Base-by-base conservation (phyloP, 331 rosid genomes). In the Acacia pycnantha region DNA sequence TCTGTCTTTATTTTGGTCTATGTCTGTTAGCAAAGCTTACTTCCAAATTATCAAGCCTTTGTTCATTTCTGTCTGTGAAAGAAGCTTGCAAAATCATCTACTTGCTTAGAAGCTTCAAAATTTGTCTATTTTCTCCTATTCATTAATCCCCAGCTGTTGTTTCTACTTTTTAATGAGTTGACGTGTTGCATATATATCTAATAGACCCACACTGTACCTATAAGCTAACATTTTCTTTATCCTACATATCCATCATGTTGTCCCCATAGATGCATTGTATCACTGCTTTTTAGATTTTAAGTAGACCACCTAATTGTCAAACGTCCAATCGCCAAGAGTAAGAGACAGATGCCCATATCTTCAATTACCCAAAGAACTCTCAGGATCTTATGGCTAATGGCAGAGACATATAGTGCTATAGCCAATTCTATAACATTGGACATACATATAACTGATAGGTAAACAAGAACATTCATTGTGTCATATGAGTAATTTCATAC, bases 381-480 rank as follows among this genome's bases (percentile, higher is more conserved):
- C 26, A 5, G 65, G 48, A 47, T 79, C 74, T 16, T 24, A 27
- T 19, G 78, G 77, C 73, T 62, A 71, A 48, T 10, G 26, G 56
- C 65, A 76, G 65, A 7, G 14, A 27, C 12, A 43, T 80, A 78
- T n/a, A 77, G 10, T 46, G 77, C 59, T 72, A 73, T 24, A 72
- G 35, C 48, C 21, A 81, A n/a, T 68, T 26, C 40, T 13, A 27
- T 33, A 51, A 50, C 77, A 51, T 27, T 33, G 16, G 9, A 27
- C 70, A 56, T 11, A 76, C 13, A 74, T 44, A 43, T n/a, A 44
- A 46, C 65, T 58, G 72, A 73, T 51, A 53, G 37, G 59, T 53
- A 82, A 69, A 27, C 31, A 48, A 44, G 21, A 77, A 31, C 65
- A 48, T 62, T 70, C 48, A n/a, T 47, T 3, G 54, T 16, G 35